Percentiles rank a stretch among this genome's conserved stretches.
Conservation (phyloP, 192 early-diverging fungal species). For the Endogone sp. region DNA sequence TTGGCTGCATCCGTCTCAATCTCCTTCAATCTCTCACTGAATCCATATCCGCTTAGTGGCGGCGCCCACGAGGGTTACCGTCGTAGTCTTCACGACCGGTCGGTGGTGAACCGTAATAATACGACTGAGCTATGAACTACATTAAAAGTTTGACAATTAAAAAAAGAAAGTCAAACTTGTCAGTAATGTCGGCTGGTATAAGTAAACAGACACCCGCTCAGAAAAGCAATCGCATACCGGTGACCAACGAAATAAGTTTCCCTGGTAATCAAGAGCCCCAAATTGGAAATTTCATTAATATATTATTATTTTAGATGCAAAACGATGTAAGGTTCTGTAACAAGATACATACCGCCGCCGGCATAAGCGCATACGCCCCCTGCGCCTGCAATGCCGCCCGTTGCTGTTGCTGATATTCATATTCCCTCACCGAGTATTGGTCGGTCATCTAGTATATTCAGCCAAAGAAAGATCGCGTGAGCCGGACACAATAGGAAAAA, state of each 20-base stretch:
- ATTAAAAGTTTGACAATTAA: no score
- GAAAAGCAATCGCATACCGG: neutral
- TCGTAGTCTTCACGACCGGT: neutral
- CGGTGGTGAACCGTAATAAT: neutral
- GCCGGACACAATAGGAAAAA: no score
- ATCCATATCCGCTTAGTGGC: no score
- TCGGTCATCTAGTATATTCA: neutral
- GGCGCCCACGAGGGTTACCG: no score
- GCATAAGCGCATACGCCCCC: neutral
- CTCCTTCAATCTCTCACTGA: no score
- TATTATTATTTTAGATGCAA: neutral
- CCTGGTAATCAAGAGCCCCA: neutral
- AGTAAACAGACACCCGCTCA: neutral
- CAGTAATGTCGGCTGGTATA: neutral
- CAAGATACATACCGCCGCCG: neutral
- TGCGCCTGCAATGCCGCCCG: neutral
- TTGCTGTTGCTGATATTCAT: no score
- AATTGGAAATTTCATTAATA: neutral
- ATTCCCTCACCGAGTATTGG: neutral
- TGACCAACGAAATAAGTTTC: neutral
- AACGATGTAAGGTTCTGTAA: neutral
- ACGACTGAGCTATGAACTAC: neutral
- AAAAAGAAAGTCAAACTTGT: neutral
- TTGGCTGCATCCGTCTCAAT: no score
- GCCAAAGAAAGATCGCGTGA: no score